Evolutionary conservation across 1,284 basidiomycete genomes (phyloP), one percentile per base, ranked within the genome.

Genomic region (Pisolithus thermaeus): DNA sequence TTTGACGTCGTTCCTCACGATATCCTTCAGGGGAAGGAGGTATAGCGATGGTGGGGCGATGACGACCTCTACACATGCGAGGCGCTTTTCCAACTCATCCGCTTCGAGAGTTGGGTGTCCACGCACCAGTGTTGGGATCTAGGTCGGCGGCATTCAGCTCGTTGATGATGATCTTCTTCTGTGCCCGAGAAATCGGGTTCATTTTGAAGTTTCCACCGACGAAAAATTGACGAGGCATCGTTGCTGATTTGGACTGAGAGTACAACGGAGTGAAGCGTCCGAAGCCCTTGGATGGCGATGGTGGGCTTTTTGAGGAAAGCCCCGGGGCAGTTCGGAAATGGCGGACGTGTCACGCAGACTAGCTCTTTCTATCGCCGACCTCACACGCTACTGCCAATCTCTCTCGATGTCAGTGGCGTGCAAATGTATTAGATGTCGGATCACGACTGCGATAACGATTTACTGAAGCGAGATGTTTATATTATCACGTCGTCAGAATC

Each of bases 171-270:
- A 73, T 72, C 60, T 74, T 73, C 69, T 89, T 84, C 59, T 81
- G 77, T 59, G 80, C 77, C 58, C 75, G 73, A 43, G 84, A 81
- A 54, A 76, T 76, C 38, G 87, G 87, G 76, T 97, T 97, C 84
- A 95, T 87, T 77, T 97, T 97, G 81, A 95, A 96, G 82, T 97
- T 97, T 41, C 90, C 92, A 62, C 93, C 94, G 62, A 91, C 88
- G 64, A 91, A 91, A 74, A 93, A 93, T 71, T 83, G 74, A 65
- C 91, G 89, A 57, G 83, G 53, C 84, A 89, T 89, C 49, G 44
- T 51, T 50, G 46, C 25, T 43, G 22, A 23, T 23, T 43, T 43
- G 14, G 28, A 1, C 20, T 43, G 42, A 16, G 16, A 27, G 41
- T 43, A 25, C 4, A 25, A 25, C 23, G 7, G 25, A 27, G 25